Base-by-base conservation (phyloP, 148 eudicot species). In the Silene latifolia region DNA sequence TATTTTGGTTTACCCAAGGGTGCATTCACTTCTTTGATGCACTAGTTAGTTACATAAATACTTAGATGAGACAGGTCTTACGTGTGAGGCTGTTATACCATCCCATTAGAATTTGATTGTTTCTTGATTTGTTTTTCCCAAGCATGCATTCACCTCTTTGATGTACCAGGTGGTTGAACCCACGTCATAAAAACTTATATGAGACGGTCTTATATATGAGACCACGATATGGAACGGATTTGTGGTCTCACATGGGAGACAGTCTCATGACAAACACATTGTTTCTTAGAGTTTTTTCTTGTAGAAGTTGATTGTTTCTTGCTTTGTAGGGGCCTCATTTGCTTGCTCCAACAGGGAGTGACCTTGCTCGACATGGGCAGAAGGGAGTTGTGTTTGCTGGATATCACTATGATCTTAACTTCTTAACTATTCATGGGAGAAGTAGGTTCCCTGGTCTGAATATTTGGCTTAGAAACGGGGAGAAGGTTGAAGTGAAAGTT, bases 341-440 rank as follows among this genome's bases (percentile, higher is more conserved):
- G 79, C 97, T 95, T 76, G 97, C 96, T 80, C 99, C 97, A 63
- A 95, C 99, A 29, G 99, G 99, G 62, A 95, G 99, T 73, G 91
- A 95, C 81, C 99, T 95, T 80, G 62, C 19, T 72, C 91, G 82
- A 24, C 78, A 95, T 84, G 99, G 97, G 67, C 71, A 89, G 79
- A 92, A 88, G 78, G 99, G 89, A 57, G 88, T 83, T 51, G 99
- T 92, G 23, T 95, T 95, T 84, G 98, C 99, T 54, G 99, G 99
- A 85, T 95, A 95, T 80, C 99, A 95, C 71, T 92, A 92, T 81
- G 99, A 95, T 82, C 94, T 95, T 51, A 95, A 92, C 87, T 95
- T 95, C 79, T 87, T 95, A 72, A 95, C 97, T 59, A 92, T 92
- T 77, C 99, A 95, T 79, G 99, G 99, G 46, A 82, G 97, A 78